phyloP scores from a whole-genome alignment of 108 stramenopile genomes.

The Skeletonema costatum region DNA sequence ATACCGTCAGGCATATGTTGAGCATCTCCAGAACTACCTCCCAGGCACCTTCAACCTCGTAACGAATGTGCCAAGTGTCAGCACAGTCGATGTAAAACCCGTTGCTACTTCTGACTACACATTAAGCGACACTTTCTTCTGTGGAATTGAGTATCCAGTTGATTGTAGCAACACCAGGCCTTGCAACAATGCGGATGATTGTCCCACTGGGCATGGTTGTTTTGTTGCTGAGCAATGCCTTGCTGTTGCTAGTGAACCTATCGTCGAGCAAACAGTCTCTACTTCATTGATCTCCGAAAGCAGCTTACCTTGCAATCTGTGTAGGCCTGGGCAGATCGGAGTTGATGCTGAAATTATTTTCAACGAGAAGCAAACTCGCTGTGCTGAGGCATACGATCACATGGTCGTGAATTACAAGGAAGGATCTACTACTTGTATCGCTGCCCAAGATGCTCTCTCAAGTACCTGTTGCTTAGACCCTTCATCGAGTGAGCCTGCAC shows the following conservation, averaged over 20 bases:
- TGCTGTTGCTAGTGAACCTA: neutral
- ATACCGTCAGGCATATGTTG: conserved; percentile 6
- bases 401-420: conserved; percentile 19
- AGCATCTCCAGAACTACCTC: neutral
- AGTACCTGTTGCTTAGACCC: conserved; percentile 9
- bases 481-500: neutral
- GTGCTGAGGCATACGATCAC: conserved; percentile 15
- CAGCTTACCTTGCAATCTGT: conserved; percentile 10
- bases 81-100: neutral
- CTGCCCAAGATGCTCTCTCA: conserved; percentile 10
- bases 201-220: neutral
- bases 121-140: neutral
- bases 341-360: conserved; percentile 4
- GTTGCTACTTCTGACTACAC: neutral
- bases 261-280: neutral
- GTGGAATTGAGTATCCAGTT: neutral
- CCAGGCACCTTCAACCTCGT: conserved; percentile 1
- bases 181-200: neutral
- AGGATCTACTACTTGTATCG: conserved; percentile 1
- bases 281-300: neutral
- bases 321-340: conserved; percentile 7
- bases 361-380: conserved; percentile 5
- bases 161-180: neutral
- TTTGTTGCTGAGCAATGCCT: neutral
- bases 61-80: neutral